These are phyloP conservation scores for Hypoxylon sp. DNA, from an alignment of 2,329 filamentous ascomycete species.

Conservation along the genomic window DNA sequence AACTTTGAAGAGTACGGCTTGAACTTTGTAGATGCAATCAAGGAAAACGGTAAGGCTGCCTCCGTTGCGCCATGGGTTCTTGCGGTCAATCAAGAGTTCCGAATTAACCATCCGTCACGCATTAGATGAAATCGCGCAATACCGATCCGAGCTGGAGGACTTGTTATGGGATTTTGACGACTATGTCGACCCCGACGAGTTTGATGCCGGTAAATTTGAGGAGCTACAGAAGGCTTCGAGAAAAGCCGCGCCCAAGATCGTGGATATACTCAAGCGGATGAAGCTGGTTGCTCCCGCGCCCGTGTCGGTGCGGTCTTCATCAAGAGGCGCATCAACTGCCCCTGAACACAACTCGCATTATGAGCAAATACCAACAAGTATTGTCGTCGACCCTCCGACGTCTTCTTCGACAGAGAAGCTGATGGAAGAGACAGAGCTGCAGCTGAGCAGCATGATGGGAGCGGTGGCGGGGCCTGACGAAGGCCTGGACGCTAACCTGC, in stretches of 20 bases:
- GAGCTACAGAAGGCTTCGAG: conserved; percentile 63
- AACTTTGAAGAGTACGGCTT: conserved; percentile 62
- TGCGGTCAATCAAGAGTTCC: conserved; percentile 19
- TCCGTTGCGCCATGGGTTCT: conserved; percentile 4
- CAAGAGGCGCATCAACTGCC: conserved; percentile 29
- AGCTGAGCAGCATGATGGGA: conserved; percentile 44
- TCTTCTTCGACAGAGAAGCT: conserved; percentile 41
- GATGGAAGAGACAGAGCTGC: conserved; percentile 47
- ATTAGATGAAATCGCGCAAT: conserved; percentile 63
- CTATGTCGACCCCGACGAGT: conserved; percentile 62
- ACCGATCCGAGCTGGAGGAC: conserved; percentile 61
- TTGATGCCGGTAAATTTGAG: conserved; percentile 63
- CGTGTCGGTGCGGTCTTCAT: conserved; percentile 36
- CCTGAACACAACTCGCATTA: conserved; percentile 34
- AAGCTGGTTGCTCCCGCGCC: conserved; percentile 58
- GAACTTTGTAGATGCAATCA: conserved; percentile 64
- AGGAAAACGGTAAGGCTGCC: conserved; percentile 63
- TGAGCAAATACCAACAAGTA: conserved; percentile 45
- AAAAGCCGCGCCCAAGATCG: conserved; percentile 62
- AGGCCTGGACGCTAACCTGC: conserved; percentile 39
- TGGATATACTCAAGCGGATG: conserved; percentile 66
- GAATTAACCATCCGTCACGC: conserved; percentile 24
- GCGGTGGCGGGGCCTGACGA: conserved; percentile 45
- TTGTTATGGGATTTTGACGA: conserved; percentile 70
- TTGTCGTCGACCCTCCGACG: conserved; percentile 42